Base-by-base conservation (phyloP, 1,284 basidiomycete genomes). In the Trichosporon faecale region DNA sequence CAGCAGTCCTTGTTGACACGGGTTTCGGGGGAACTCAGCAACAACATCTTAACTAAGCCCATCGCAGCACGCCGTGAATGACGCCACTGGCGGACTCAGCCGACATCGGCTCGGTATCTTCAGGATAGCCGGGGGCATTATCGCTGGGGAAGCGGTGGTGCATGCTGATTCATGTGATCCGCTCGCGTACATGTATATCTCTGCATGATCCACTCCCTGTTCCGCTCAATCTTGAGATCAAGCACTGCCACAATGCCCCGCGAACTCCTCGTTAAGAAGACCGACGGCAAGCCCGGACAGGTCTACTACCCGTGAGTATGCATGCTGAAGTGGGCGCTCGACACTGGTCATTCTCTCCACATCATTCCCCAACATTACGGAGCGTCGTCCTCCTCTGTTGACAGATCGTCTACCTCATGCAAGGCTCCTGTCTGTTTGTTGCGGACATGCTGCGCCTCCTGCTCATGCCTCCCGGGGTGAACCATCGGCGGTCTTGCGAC, bases 261-360 rank as follows among this genome's bases (percentile, higher is more conserved):
- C 64, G 71, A 72, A 52, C 67, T 72, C 55, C 46, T 70, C 31
- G 63, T 72, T 4, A 57, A 72, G 65, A 61, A 72, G 65, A 66
- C 63, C 33, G 69, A 70, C 6, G 71, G 71, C 57, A 72, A 72
- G 71, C 71, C 71, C 3, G 71, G 71, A 11, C 46, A 72, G 69
- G 71, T 72, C 23, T 72, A 70, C 71, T 68, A 72, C 71, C 71
- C 71, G 71, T 72, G 46, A 49, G 70, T 64, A 3, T 33, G 27
- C 27, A 61, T 44, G 18, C 18, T 4, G 2, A 9, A 5, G 40
- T 8, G 18, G 40, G 40, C 35, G 40, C 40, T 44, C 16, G 40
- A 18, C 40, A n/a, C 37, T 11, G 37, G 2, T 3, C 40, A 6
- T 7, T 5, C 40, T 6, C 18, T 44, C 40, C 40, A n/a, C 40